Base-by-base conservation (phyloP, 1,284 basidiomycete species). In the Malassezia nana region DNA sequence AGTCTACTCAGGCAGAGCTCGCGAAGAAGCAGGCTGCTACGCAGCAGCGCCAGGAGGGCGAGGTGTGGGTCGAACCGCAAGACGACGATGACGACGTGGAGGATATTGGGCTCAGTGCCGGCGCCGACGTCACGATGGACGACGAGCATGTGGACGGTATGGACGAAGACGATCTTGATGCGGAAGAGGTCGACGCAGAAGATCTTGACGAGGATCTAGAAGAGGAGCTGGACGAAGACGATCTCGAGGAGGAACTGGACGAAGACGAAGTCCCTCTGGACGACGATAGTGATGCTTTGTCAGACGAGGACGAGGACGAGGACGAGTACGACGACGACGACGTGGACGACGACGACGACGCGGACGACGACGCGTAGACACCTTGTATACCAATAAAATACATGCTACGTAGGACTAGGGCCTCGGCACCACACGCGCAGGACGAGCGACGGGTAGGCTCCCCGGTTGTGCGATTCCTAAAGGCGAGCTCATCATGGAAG, bases 31-130 rank as follows among this genome's bases (percentile, higher is more conserved):
- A 61, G 35, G 52, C 43, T n/a, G 42, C 50, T 0, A 22, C 16
- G n/a, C 56, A 55, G 40, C 44, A 55, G 45, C 57, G 58, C 44
- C 50, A 58, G 39, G 52, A 61, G 46, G 66, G 63, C 29, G 60
- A 64, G 35, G 63, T 60, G 50, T 64, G 66, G 66, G 57, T 62
- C 20, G 64, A 68, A 43, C 60, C 61, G 10, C 60, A 60, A 13
- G 54, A 59, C 9, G 56, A 54, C 16, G 64, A 66, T 13, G 58
- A 44, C 18, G 64, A 65, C 30, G 57, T 67, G 10, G 63, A 67
- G 20, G 63, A 67, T 28, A 62, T 67, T 35, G 63, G 63, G 2
- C 62, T 67, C 6, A 62, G 61, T 22, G 60, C 53, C 12, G 29
- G 32, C 38, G 45, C 38, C 25, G 38, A 35, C n/a, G 25, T 35